Evolutionary conservation across 2,329 filamentous ascomycete genomes (phyloP), one percentile per base, ranked within the genome.

Genomic region (Neofusicoccum sp.): DNA sequence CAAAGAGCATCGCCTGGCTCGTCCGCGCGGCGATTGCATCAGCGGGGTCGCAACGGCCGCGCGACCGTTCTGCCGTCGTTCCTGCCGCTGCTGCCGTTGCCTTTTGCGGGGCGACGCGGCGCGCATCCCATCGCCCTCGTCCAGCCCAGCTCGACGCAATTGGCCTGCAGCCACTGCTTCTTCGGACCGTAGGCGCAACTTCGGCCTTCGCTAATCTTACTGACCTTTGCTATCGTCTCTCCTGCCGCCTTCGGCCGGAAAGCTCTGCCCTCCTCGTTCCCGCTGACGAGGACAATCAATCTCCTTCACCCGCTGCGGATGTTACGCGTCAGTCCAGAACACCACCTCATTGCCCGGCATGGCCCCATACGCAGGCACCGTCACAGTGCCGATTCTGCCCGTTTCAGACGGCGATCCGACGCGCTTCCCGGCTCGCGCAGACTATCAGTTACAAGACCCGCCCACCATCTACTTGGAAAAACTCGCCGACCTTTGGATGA

Each of bases 401-500:
- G 69, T 69, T 6, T 73, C 72, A 0, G 75, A 77, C 56, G 75
- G 73, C 0, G 73, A 77, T 60, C 62, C 70, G 0, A 65, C 63
- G 0, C 74, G 75, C 36, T 33, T 76, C 75, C 79, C 78, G 3
- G 68, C 63, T 9, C 64, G 66, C 16, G 62, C 68, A n/a, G 65
- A 67, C 2, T 77, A 75, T 60, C 66, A 69, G 3, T 64, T 71
- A 24, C 67, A 75, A 1, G 70, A 80, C 47, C 78, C 73, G 0
- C 43, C 54, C 6, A 71, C 66, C 1, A 63, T 73, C 1, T 84
- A 84, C 66, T 72, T 82, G 0, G 73, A 77, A 30, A 79, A 79
- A 56, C 67, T 84, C 6, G 83, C 73, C 0, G 70, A 67, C 9
- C 69, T 75, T 48, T 85, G 82, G 82, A 75, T 83, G 69, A 65